These are phyloP conservation scores for Albophoma yamanashiensis DNA, from an alignment of 2,329 filamentous ascomycete genomes.

Conservation along the genomic window DNA sequence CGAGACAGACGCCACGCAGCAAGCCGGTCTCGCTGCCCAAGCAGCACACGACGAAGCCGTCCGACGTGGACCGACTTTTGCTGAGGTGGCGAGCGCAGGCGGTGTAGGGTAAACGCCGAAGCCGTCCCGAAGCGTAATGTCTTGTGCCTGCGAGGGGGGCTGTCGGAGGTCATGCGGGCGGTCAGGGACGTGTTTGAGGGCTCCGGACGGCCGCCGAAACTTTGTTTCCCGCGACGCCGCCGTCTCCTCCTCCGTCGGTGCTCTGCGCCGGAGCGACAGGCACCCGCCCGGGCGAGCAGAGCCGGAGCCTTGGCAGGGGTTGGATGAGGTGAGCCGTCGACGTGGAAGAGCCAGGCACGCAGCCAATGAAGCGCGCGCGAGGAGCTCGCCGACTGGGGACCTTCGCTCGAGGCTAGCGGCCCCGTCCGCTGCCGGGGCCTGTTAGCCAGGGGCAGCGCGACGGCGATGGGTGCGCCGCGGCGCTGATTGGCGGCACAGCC, in stretches of 20 bases:
- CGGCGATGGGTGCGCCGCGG: neutral
- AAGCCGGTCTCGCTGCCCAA: neutral
- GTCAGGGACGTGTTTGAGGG: neutral
- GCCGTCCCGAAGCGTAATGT: neutral
- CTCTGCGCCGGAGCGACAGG: neutral
- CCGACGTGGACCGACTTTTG: neutral
- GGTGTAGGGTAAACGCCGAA: neutral
- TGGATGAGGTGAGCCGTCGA: neutral
- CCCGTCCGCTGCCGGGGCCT: neutral
- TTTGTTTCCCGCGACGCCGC: neutral
- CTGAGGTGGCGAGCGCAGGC: neutral
- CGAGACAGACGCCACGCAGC: neutral
- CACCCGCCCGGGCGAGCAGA: neutral
- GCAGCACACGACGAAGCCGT: neutral
- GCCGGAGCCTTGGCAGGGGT: neutral
- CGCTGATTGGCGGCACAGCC: constrained; percentile 1
- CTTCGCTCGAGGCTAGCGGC: neutral
- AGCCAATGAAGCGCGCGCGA: neutral
- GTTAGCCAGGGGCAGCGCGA: neutral
- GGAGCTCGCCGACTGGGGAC: neutral
- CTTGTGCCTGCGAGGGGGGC: neutral
- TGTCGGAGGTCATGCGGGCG: neutral
- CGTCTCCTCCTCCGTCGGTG: neutral
- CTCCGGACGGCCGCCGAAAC: neutral
- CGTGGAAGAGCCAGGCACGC: neutral